Percentiles rank a stretch among this genome's conserved stretches.
Conservation (phyloP, 129 eudicot species). For the Helichrysum umbraculigerum region DNA sequence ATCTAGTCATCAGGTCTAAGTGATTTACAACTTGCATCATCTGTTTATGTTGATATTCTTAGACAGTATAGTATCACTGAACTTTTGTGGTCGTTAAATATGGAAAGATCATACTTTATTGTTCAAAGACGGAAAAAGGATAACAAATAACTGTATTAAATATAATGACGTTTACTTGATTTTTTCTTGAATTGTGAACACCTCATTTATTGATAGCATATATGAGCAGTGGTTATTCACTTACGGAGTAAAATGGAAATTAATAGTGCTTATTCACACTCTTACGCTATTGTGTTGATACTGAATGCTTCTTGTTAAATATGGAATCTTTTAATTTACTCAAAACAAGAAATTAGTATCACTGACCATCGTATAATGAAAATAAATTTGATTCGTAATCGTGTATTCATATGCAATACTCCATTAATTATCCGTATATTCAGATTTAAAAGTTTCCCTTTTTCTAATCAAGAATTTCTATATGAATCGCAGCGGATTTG, state of each 20-base stretch:
- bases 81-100: not conserved
- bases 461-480: not conserved
- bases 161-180: too few species aligned
- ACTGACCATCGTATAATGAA: too few species aligned
- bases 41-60: not conserved
- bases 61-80: too few species aligned
- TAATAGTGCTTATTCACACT: too few species aligned
- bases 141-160: too few species aligned
- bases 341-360: too few species aligned
- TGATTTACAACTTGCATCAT: not conserved
- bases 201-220: not conserved
- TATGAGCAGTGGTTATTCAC: not conserved
- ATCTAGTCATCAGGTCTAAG: not conserved
- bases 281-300: too few species aligned
- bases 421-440: not conserved
- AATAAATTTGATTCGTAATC: too few species aligned
- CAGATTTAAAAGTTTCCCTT: not conserved
- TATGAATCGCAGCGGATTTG: conserved; percentile 56
- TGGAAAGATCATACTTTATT: not conserved
- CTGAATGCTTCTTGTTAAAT: too few species aligned
- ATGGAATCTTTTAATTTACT: too few species aligned
- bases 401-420: not conserved
- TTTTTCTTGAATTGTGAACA: not conserved
- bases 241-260: not conserved
- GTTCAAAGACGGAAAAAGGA: not conserved